These are phyloP conservation scores for Geotrichum ghanense DNA, from an alignment of 805 yeast species.

Conservation along the genomic window DNA sequence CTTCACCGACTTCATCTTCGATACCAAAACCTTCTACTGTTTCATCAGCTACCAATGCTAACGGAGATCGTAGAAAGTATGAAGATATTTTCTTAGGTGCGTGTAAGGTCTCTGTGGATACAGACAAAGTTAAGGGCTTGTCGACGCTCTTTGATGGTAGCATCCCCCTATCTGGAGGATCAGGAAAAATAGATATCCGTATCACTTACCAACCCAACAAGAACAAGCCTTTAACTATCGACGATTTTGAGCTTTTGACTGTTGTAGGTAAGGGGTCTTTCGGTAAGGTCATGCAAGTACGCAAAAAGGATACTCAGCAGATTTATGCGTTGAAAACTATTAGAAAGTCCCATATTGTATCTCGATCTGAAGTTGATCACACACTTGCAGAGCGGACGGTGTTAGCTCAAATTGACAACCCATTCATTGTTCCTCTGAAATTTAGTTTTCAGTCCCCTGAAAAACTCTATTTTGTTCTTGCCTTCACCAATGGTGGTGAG, in stretches of 20 bases:
- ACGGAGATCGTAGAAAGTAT: not conserved
- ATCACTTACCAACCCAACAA: constrained; percentile 28
- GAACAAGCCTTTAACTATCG: constrained; percentile 46
- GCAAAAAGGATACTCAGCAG: constrained; percentile 89
- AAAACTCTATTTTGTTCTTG: constrained; percentile 77
- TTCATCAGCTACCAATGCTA: not conserved
- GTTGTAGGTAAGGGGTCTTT: constrained; percentile 97
- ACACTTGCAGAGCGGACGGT: constrained; percentile 95
- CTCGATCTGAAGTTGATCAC: constrained; percentile 90
- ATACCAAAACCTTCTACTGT: not conserved
- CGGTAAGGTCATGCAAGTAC: constrained; percentile 98
- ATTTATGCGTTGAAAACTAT: constrained; percentile 91
- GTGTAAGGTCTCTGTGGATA: constrained; percentile 32
- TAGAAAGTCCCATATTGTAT: constrained; percentile 87
- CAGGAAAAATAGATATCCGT: constrained; percentile 23
- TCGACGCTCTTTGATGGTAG: constrained; percentile 4
- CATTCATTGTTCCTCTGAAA: constrained; percentile 92
- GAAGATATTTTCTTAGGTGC: constrained; percentile 66
- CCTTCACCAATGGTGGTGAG: constrained; percentile 96
- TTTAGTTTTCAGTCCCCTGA: constrained; percentile 97
- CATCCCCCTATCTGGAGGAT: constrained; percentile 14
- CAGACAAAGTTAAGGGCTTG: constrained; percentile 6
- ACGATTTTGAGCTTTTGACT: constrained; percentile 84
- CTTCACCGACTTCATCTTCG: not conserved
- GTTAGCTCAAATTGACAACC: constrained; percentile 81